Percentiles rank a stretch among this genome's conserved stretches.
These are phyloP conservation scores for Chondrostereum purpureum DNA, from an alignment of 1,284 basidiomycete species.

Conservation along the genomic window DNA sequence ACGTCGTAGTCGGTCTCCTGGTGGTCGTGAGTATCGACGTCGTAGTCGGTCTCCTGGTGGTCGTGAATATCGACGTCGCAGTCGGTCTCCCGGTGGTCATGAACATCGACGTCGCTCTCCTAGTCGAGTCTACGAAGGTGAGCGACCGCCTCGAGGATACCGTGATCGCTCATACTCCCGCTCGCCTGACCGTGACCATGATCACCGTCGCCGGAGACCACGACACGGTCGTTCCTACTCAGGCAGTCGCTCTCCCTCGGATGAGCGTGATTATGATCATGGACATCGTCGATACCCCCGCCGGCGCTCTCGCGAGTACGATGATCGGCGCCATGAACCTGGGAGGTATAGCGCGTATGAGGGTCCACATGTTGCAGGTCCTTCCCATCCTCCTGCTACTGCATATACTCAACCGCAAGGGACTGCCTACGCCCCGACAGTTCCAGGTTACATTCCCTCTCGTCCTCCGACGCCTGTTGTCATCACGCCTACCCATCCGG, in stretches of 20 bases:
- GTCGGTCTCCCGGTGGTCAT: conserved; percentile 16
- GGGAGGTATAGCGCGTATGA: conserved; percentile 6
- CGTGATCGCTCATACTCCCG: conserved; percentile 16
- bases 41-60: not conserved
- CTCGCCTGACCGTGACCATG: not conserved
- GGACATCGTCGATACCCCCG: conserved; percentile 11
- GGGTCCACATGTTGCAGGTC: conserved; percentile 3
- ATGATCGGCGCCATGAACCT: conserved; percentile 8
- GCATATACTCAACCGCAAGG: not conserved
- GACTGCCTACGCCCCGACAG: not conserved
- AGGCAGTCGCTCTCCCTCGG: not conserved
- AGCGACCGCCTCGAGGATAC: not conserved
- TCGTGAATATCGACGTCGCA: conserved; percentile 13
- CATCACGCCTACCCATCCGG: conserved; percentile 4
- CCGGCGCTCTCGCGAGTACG: conserved; percentile 14
- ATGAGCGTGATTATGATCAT: conserved; percentile 15
- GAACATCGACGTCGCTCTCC: not conserved
- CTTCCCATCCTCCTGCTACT: conserved; percentile 2
- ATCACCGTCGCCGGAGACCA: not conserved
- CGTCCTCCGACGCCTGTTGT: conserved; percentile 1
- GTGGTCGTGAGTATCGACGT: conserved; percentile 9
- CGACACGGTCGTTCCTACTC: not conserved
- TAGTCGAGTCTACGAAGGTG: not conserved
- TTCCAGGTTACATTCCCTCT: conserved; percentile 2
- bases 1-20: conserved; percentile 21